Evolutionary conservation across 495 filamentous ascomycete species (phyloP).

Genomic region (Hypoxylon subgilvum): DNA sequence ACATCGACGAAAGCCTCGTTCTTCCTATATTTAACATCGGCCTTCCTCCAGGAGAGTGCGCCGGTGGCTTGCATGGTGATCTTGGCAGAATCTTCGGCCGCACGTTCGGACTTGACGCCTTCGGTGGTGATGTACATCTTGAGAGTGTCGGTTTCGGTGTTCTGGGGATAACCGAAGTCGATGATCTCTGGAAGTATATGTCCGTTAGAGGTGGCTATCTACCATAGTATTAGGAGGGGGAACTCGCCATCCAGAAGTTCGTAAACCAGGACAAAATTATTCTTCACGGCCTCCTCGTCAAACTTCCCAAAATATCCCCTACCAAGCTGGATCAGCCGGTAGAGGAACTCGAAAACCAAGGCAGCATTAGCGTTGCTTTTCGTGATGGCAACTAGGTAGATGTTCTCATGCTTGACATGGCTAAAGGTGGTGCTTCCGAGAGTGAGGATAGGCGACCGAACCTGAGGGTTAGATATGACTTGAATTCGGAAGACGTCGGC

Average conservation of each 20-base stretch:
- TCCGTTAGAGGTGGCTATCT: constrained; percentile 3
- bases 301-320: constrained; percentile 98
- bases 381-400: constrained; percentile 96
- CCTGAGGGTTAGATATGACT: constrained; percentile 97
- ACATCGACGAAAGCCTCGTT: constrained; percentile 99
- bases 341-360: constrained; percentile 97
- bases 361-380: constrained; percentile 99
- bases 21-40: constrained; percentile 98
- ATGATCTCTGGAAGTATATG: constrained; percentile 74
- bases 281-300: constrained; percentile 99
- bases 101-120: constrained; percentile 93
- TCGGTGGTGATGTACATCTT: constrained; percentile 99
- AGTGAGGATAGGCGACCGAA: constrained; percentile 95
- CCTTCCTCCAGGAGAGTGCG: constrained; percentile 92
- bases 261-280: constrained; percentile 98
- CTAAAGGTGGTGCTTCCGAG: constrained; percentile 98
- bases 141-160: constrained; percentile 97
- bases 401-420: constrained; percentile 99
- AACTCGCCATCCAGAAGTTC: constrained; percentile 89
- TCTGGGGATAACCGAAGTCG: constrained; percentile 99
- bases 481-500: constrained; percentile 99
- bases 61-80: constrained; percentile 99
- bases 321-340: constrained; percentile 86
- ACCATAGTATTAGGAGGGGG: not conserved
- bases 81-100: constrained; percentile 88